A percentile compares a stretch with the other conserved stretches of the same genome.
Evolutionary conservation across 2,329 filamentous ascomycete species (phyloP).

Genomic region (Coniosporium tulheliwenetii): DNA sequence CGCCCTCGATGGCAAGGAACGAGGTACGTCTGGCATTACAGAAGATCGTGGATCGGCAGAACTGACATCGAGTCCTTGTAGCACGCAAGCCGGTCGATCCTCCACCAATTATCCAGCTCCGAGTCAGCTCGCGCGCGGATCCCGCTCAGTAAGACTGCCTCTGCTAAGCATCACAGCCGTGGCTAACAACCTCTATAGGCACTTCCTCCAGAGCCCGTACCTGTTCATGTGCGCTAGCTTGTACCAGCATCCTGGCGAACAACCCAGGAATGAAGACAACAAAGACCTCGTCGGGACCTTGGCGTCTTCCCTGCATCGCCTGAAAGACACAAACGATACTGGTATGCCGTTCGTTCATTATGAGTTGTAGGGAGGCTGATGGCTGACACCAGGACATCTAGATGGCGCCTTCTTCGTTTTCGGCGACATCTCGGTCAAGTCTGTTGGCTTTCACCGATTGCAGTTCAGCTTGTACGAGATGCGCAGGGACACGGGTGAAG

Average conservation of each 20-base stretch:
- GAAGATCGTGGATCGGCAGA: too few species aligned
- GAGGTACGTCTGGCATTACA: constrained; percentile 33
- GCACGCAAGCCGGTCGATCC: constrained; percentile 81
- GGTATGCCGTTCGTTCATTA: constrained; percentile 17
- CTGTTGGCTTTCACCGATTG: constrained; percentile 56
- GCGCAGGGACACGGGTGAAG: constrained; percentile 31
- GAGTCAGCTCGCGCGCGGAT: constrained; percentile 33
- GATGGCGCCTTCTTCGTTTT: constrained; percentile 87
- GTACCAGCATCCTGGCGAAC: constrained; percentile 11
- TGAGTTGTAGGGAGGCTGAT: too few species aligned
- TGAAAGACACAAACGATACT: constrained; percentile 62
- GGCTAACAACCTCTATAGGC: constrained; percentile 19
- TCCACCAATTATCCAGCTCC: constrained; percentile 66
- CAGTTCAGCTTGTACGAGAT: constrained; percentile 68
- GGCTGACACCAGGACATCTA: constrained; percentile 6
- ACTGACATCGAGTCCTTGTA: constrained; percentile 14
- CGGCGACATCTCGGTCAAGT: constrained; percentile 66
- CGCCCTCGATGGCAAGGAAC: constrained; percentile 53
- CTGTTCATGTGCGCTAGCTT: constrained; percentile 44
- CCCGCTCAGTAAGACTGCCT: constrained; percentile 39
- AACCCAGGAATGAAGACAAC: constrained; percentile 4
- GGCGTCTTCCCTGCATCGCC: constrained; percentile 65
- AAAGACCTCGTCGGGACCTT: constrained; percentile 54
- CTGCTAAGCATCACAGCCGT: too few species aligned
- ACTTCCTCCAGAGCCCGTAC: constrained; percentile 49